Evolutionary conservation across 345 rosid species (phyloP), one percentile per base, ranked within the genome.

Genomic region (Acer campestre): DNA sequence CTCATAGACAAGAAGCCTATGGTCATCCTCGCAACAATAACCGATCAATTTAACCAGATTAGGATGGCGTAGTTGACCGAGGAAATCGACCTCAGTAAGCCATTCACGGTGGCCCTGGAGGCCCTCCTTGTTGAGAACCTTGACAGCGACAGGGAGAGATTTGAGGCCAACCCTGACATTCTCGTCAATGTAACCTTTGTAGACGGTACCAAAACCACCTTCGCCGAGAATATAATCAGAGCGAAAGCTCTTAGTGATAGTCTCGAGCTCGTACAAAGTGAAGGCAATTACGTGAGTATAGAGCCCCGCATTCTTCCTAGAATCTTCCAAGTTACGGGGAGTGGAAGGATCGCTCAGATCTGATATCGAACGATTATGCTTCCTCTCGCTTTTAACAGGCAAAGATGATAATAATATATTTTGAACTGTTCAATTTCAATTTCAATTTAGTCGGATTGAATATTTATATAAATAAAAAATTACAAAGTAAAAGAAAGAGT

Each of bases 51-150:
- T 59, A 20, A 59, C 63, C 4, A 59, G 27, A 20, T 59, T 59
- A n/a, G 63, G 63, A 59, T 59, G 63, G 98, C 99, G 78, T 94
- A 94, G 98, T 84, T 96, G 95, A 27, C 98, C 98, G 1, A 96
- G 92, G 86, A 88, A 85, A 77, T 83, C 80, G 70, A 90, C 88
- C 59, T 85, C 88, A 7, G 91, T 88, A 79, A 92, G 98, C 99
- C 99, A 96, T 82, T 95, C 99, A 35, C 97, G 97, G 83, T 93
- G 97, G 61, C 99, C 99, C 82, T 95, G 99, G 79, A 88, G 97
- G 40, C 99, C 99, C 82, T 95, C 97, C 88, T 91, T 93, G 87
- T 95, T 93, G 75, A 95, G 93, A 59, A 95, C 98, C 87, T 95
- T 95, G 75, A 95, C 98, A 16, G 98, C 97, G 20, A 95, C 99